Evolutionary conservation across 768 basidiomycete species (phyloP).

Genomic region (Heimioporus sp.): DNA sequence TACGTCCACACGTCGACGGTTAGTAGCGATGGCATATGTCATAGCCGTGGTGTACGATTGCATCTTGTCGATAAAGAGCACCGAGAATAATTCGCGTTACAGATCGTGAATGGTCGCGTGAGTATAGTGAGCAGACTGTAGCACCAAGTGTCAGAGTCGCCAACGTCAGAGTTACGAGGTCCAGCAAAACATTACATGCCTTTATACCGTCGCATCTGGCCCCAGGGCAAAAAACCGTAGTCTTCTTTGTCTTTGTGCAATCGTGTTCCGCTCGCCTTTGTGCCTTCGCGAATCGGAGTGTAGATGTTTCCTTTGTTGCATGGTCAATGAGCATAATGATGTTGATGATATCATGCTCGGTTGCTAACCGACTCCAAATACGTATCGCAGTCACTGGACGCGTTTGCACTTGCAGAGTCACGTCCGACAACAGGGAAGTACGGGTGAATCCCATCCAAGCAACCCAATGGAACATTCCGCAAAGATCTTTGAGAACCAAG

Average conservation of each 20-base stretch:
- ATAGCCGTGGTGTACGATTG: neutral
- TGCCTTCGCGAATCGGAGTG: constrained; percentile 1
- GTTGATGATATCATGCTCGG: neutral
- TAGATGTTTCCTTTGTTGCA: constrained; percentile 8
- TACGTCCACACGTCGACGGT: neutral
- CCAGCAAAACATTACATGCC: neutral
- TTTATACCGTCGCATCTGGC: neutral
- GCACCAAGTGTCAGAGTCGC: neutral
- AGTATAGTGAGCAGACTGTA: neutral
- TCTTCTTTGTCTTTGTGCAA: neutral
- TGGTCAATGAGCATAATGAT: neutral
- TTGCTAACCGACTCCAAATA: neutral
- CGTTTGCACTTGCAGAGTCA: neutral
- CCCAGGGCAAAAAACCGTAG: neutral
- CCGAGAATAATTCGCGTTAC: neutral
- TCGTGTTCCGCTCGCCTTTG: constrained; percentile 12
- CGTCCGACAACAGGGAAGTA: neutral
- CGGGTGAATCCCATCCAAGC: neutral
- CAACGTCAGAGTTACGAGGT: neutral
- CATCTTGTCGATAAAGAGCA: neutral
- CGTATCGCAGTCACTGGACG: neutral
- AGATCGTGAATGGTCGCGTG: neutral
- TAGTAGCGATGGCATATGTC: neutral
- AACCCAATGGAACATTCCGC: neutral
- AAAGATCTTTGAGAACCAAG: too few relatives aligned